phyloP scores from a whole-genome alignment of 106 monocot genomes.

The Triglochin maritima region DNA sequence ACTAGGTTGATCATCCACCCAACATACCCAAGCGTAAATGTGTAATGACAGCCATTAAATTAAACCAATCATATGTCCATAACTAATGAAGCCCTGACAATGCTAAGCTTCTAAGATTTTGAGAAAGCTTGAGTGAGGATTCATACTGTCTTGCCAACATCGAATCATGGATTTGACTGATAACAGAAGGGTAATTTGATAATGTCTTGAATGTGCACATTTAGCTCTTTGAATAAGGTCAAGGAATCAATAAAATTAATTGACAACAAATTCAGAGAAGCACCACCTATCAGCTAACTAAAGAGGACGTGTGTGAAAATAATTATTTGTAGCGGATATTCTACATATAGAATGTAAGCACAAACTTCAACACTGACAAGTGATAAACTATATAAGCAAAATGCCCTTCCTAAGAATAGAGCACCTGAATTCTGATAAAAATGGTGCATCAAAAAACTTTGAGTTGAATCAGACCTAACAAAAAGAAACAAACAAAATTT shows the following conservation, averaged over 20 bases:
- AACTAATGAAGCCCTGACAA: slow-evolving; percentile 83
- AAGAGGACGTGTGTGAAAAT: too few relatives aligned
- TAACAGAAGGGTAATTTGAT: slow-evolving; percentile 43
- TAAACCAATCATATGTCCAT: slow-evolving; percentile 94
- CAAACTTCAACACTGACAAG: too few relatives aligned
- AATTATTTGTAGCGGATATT: too few relatives aligned
- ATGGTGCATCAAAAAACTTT: too few relatives aligned
- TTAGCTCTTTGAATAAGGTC: slow-evolving; percentile 45
- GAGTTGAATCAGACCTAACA: too few relatives aligned
- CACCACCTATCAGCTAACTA: too few relatives aligned
- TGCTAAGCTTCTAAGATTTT: slow-evolving; percentile 54
- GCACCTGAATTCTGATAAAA: too few relatives aligned
- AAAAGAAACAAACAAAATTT: too few relatives aligned
- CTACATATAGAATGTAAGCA: too few relatives aligned
- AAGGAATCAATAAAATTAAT: slow-evolving; percentile 28
- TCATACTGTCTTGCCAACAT: slow-evolving; percentile 48
- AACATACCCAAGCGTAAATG: slow-evolving; percentile 59
- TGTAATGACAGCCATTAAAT: slow-evolving; percentile 69
- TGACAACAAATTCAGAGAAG: too few relatives aligned
- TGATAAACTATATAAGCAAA: too few relatives aligned
- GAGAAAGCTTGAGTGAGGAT: slow-evolving; percentile 42
- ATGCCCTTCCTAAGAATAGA: too few relatives aligned
- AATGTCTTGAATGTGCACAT: slow-evolving; percentile 65
- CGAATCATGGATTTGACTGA: slow-evolving; percentile 67
- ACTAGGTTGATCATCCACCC: slow-evolving; percentile 88